Evolutionary conservation across 2,329 filamentous ascomycete species (phyloP).

Genomic region (Aspergillus proliferans): DNA sequence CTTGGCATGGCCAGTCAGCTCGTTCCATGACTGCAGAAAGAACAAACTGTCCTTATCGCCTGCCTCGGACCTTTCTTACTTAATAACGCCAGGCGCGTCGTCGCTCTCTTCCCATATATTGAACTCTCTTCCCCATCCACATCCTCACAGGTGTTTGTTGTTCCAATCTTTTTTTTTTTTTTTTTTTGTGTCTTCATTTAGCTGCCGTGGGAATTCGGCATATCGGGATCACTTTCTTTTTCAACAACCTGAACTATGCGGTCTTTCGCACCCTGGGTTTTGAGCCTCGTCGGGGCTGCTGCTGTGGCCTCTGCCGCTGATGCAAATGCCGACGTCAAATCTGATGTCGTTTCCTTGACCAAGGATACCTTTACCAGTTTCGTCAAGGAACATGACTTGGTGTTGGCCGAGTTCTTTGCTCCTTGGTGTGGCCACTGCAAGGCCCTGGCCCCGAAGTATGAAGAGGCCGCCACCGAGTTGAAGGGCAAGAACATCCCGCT

Average conservation of each 20-base stretch:
- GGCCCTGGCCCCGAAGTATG: constrained; percentile 64
- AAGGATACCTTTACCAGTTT: constrained; percentile 83
- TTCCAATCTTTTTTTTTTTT: constrained; percentile 4
- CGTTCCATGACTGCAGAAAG: constrained; percentile 27
- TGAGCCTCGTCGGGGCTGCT: constrained; percentile 35
- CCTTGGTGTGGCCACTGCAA: constrained; percentile 99
- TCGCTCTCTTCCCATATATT: constrained; percentile 2
- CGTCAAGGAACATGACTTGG: constrained; percentile 76
- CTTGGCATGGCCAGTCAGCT: constrained; percentile 22
- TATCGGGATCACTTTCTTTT: background rate
- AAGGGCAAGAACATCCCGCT: constrained; percentile 45
- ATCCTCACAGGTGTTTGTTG: constrained; percentile 4
- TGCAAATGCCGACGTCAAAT: constrained; percentile 35
- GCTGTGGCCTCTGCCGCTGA: constrained; percentile 31
- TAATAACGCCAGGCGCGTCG: constrained; percentile 3
- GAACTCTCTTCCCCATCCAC: constrained; percentile 1
- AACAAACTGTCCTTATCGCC: constrained; percentile 39
- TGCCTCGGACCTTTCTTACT: constrained; percentile 7
- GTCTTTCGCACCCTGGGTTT: constrained; percentile 32
- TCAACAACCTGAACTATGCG: constrained; percentile 23
- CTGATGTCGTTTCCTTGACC: constrained; percentile 79
- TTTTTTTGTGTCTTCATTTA: background rate
- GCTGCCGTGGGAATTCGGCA: background rate
- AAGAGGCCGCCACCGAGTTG: constrained; percentile 43
- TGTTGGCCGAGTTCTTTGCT: constrained; percentile 95